Percentiles rank a stretch among this genome's conserved stretches.
These are phyloP conservation scores for Boletus sp. DNA, from an alignment of 768 basidiomycete species.

Conservation along the genomic window DNA sequence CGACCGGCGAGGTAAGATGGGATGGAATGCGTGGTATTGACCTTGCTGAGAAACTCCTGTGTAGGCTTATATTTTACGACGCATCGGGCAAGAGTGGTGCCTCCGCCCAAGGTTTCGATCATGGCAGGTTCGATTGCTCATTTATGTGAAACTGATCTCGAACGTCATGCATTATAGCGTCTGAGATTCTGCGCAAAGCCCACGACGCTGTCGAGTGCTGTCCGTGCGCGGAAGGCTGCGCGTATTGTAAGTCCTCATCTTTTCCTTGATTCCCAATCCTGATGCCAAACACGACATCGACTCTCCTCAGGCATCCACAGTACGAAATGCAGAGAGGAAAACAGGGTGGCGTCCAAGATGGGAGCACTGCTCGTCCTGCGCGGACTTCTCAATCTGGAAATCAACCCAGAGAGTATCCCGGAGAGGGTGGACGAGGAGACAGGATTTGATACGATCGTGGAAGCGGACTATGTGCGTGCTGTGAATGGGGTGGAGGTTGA, in stretches of 20 bases:
- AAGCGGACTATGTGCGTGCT: conserved; percentile 46
- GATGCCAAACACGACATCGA: neutral
- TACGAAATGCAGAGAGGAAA: conserved; percentile 59
- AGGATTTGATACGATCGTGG: conserved; percentile 50
- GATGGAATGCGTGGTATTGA: too few relatives aligned
- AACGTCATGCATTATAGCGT: conserved; percentile 37
- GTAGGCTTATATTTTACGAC: conserved; percentile 81
- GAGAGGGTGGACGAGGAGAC: conserved; percentile 26
- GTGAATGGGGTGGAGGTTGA: conserved; percentile 49
- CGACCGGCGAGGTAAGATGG: conserved; percentile 49
- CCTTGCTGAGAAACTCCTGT: neutral
- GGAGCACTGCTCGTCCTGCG: conserved; percentile 71
- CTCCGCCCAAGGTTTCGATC: conserved; percentile 58
- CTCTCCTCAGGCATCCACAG: conserved; percentile 51
- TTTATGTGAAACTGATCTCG: neutral
- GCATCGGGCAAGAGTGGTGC: conserved; percentile 65
- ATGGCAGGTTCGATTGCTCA: neutral
- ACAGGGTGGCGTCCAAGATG: conserved; percentile 67
- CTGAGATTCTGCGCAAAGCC: conserved; percentile 57
- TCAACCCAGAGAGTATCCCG: conserved; percentile 39
- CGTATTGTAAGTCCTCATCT: conserved; percentile 48
- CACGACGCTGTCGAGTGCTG: conserved; percentile 56
- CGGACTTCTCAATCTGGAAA: conserved; percentile 49
- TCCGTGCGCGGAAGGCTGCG: conserved; percentile 66
- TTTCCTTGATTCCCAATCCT: neutral